Conservation (phyloP, 2,329 filamentous ascomycete species). For the Aspergillus thermomutatus region DNA sequence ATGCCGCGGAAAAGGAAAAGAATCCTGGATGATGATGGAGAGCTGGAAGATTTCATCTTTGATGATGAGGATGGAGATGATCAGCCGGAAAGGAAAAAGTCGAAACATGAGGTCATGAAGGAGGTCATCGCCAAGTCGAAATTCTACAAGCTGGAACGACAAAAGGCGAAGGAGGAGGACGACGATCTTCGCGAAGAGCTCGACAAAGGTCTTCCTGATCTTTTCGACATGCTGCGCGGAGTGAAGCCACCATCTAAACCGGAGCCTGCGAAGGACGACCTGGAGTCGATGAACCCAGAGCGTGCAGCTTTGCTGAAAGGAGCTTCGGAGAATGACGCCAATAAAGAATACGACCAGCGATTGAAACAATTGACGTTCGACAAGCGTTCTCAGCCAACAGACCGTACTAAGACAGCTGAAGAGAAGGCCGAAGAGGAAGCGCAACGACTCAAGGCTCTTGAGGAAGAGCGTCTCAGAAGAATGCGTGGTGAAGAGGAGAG, state of each 20-base stretch:
- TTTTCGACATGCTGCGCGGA: constrained; percentile 67
- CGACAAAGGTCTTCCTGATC: constrained; percentile 75
- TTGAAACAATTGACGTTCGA: constrained; percentile 81
- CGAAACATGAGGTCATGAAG: constrained; percentile 95
- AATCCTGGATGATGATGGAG: constrained; percentile 41
- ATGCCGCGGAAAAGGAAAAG: constrained; percentile 49
- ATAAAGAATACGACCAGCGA: constrained; percentile 83
- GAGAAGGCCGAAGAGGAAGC: constrained; percentile 78
- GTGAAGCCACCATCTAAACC: constrained; percentile 53
- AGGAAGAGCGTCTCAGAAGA: constrained; percentile 74
- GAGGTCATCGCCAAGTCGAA: constrained; percentile 98
- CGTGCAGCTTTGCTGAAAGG: constrained; percentile 59
- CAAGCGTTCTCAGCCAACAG: constrained; percentile 76
- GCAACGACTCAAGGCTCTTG: constrained; percentile 71
- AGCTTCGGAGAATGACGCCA: constrained; percentile 63
- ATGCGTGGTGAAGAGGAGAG: constrained; percentile 81
- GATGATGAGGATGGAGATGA: constrained; percentile 52
- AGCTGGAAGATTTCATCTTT: constrained; percentile 35
- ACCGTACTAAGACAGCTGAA: constrained; percentile 87
- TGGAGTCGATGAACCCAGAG: constrained; percentile 59
- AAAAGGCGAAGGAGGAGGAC: constrained; percentile 88
- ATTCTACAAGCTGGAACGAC: constrained; percentile 87
- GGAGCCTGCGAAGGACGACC: constrained; percentile 44
- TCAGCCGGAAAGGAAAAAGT: constrained; percentile 81
- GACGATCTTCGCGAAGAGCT: constrained; percentile 80